Evolutionary conservation across 441 rosid species (phyloP).

Genomic region (Eruca vesicaria): DNA sequence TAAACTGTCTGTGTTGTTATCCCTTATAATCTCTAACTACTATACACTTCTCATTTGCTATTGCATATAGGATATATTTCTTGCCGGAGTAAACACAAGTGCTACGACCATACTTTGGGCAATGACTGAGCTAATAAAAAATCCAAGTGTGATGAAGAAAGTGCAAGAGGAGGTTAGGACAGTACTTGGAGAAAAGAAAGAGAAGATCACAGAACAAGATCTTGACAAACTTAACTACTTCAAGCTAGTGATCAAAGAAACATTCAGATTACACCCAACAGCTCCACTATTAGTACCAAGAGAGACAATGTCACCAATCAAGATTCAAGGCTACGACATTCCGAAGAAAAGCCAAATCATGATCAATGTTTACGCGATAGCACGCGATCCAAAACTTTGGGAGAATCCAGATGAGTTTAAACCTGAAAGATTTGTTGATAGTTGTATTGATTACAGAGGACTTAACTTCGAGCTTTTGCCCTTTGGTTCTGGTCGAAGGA

Average conservation of each 20-base stretch:
- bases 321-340: constrained; percentile 45
- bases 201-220: constrained; percentile 38
- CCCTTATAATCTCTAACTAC: background rate
- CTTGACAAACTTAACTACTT: constrained; percentile 47
- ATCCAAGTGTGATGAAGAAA: constrained; percentile 51
- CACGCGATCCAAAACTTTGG: constrained; percentile 35
- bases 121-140: constrained; percentile 48
- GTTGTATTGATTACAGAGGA: constrained; percentile 32
- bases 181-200: constrained; percentile 34
- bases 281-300: constrained; percentile 56
- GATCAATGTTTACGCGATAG: constrained; percentile 34
- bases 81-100: constrained; percentile 49
- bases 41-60: background rate
- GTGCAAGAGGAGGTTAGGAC: constrained; percentile 55
- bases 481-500: constrained; percentile 37
- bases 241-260: constrained; percentile 58
- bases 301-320: constrained; percentile 43
- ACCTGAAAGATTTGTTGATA: constrained; percentile 33
- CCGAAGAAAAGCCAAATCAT: constrained; percentile 36
- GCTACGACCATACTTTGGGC: constrained; percentile 49
- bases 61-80: constrained; percentile 36
- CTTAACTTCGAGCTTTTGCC: constrained; percentile 34
- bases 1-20: background rate
- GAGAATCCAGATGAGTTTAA: constrained; percentile 31
- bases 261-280: constrained; percentile 61